Evolutionary conservation across 139 green algal species (phyloP), one percentile per base, ranked within the genome.

Genomic region (Chlamydomonas sp.): DNA sequence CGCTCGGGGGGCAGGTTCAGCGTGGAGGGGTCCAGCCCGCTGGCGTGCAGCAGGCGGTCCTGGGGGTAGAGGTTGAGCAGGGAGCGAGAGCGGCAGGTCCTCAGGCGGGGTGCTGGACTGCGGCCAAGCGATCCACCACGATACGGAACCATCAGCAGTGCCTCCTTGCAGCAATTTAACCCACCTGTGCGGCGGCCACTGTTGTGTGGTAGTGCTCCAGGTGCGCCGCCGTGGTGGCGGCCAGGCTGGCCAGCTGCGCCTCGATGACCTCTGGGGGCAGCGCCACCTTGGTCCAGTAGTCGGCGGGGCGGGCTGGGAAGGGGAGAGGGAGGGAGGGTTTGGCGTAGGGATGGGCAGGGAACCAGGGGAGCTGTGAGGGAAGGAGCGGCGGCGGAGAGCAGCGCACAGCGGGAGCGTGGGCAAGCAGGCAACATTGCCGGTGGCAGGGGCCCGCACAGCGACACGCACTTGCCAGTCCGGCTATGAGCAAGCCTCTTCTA

Each of bases 201-300:
- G 10, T 62, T 3, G 72, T 71, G 10, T 86, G 82, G 60, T 86
- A 86, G 9, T 71, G 61, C 60, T 20, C 57, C 62, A 88, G 83
- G 83, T 88, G 60, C 3, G 83, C 73, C 83, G 81, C 83, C 12
- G 83, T 88, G 62, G 15, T 77, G 31, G 74, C 74, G 0, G 83
- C 83, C 83, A 88, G 83, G 83, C 82, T 73, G 6, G 63, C 63
- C 73, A 88, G 73, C 83, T 88, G 83, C 73, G 83, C 83, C 73
- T 81, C 83, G 58, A 88, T 88, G 31, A 88, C 63, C 83, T 88
- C 83, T 7, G 83, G 83, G 18, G 83, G 83, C 73, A 88, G 75
- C 57, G 83, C 82, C 63, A 88, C 73, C 12, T 58, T 57, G 31
- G 78, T 66, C 83, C 83, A 88, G 74, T 88, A 88, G 62, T 88